These are phyloP conservation scores for Dentipellis sp. DNA, from an alignment of 768 basidiomycete species.

Conservation along the genomic window DNA sequence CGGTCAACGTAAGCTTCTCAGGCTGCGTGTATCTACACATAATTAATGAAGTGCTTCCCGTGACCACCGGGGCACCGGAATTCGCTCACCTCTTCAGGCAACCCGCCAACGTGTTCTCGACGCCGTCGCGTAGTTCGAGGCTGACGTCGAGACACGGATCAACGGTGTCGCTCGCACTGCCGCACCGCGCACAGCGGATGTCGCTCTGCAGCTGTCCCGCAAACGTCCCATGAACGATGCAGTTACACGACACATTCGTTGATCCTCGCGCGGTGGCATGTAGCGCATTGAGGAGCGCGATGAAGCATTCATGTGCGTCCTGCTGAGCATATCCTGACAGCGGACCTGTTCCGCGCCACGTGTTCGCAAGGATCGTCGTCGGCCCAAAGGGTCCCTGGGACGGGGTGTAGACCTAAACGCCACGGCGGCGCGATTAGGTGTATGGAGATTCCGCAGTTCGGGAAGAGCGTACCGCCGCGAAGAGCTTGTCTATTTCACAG, in stretches of 20 bases:
- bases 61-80: neutral
- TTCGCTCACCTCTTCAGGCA: conserved; percentile 60
- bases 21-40: conserved; percentile 66
- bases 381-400: conserved; percentile 59
- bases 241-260: conserved; percentile 76
- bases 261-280: conserved; percentile 70
- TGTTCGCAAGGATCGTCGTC: conserved; percentile 70
- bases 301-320: conserved; percentile 87
- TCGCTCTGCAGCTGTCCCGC: conserved; percentile 82
- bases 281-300: conserved; percentile 77
- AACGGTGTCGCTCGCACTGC: conserved; percentile 63
- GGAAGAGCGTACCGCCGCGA: conserved; percentile 49
- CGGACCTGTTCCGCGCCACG: conserved; percentile 74
- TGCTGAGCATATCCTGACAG: conserved; percentile 91
- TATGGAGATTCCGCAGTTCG: neutral
- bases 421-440: neutral
- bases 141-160: conserved; percentile 92
- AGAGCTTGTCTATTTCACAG: conserved; percentile 89
- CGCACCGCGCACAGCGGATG: conserved; percentile 81
- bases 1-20: conserved; percentile 75
- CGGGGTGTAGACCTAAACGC: conserved; percentile 39
- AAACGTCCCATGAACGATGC: conserved; percentile 87
- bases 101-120: conserved; percentile 54
- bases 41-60: neutral
- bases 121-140: conserved; percentile 59